These are phyloP conservation scores for Ustilago curta DNA, from an alignment of 1,284 basidiomycete species.

Conservation along the genomic window DNA sequence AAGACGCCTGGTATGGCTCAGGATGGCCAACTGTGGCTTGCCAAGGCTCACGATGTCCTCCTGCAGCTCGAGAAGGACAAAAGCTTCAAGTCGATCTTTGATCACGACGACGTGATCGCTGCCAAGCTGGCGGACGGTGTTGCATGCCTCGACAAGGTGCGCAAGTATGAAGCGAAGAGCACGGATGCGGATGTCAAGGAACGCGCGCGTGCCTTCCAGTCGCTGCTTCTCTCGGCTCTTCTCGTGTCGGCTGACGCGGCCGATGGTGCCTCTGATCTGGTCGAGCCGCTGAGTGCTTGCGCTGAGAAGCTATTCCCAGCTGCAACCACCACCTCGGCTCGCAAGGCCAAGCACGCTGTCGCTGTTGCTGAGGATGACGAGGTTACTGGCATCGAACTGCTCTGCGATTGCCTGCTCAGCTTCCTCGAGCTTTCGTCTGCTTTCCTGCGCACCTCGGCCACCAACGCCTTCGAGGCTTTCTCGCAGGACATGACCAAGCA, in stretches of 20 bases:
- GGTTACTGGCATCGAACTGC: conserved; percentile 79
- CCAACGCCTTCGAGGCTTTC: conserved; percentile 83
- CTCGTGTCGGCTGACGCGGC: conserved; percentile 70
- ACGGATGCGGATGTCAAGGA: conserved; percentile 25
- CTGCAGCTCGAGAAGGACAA: conserved; percentile 78
- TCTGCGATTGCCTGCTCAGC: conserved; percentile 88
- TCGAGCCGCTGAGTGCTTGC: conserved; percentile 66
- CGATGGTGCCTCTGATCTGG: conserved; percentile 69
- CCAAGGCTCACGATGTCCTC: conserved; percentile 77
- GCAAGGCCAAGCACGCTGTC: conserved; percentile 63
- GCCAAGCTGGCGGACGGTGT: conserved; percentile 41
- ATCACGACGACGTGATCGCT: conserved; percentile 49
- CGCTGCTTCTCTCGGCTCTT: conserved; percentile 53
- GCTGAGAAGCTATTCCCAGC: conserved; percentile 52
- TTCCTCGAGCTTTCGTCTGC: conserved; percentile 86
- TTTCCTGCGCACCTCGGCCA: conserved; percentile 84
- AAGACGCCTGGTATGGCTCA: conserved; percentile 77
- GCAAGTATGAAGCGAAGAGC: conserved; percentile 43
- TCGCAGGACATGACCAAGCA: conserved; percentile 78
- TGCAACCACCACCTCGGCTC: conserved; percentile 5
- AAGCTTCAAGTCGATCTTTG: conserved; percentile 71
- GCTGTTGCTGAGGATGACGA: conserved; percentile 68
- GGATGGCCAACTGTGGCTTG: conserved; percentile 84
- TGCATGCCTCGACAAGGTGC: conserved; percentile 44
- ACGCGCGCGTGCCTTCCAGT: conserved; percentile 55